phyloP scores from a whole-genome alignment of 2,329 filamentous ascomycete species.

The Colletotrichum horii region DNA sequence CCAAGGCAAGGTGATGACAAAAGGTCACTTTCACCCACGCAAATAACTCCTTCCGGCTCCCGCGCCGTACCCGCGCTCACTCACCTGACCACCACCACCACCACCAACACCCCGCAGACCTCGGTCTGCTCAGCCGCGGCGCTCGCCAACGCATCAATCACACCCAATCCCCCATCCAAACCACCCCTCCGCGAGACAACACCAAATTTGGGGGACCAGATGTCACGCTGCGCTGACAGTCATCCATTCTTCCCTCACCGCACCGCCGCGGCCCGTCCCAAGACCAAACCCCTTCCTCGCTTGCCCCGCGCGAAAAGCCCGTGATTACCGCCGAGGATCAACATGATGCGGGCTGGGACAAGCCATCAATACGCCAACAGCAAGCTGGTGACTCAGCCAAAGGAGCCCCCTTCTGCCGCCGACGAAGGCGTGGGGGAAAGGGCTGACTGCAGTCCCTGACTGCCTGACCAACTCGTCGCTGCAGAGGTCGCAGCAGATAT shows the following conservation, averaged over 20 bases:
- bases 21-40: neutral
- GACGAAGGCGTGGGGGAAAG: neutral
- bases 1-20: neutral
- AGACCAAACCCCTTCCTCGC: neutral
- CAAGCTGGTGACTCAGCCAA: neutral
- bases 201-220: neutral
- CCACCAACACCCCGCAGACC: neutral
- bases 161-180: neutral
- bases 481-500: neutral
- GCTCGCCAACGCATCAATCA: constrained; percentile 19
- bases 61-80: neutral
- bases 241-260: neutral
- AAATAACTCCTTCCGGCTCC: neutral
- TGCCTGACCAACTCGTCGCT: neutral
- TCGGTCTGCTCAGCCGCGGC: constrained; percentile 14
- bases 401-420: neutral
- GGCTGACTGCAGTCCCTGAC: neutral
- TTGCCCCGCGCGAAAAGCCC: neutral
- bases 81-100: neutral
- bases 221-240: constrained; percentile 16
- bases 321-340: neutral
- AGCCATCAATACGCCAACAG: neutral
- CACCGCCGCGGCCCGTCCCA: constrained; percentile 14
- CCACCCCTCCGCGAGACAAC: neutral
- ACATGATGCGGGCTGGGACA: neutral